phyloP scores from a whole-genome alignment of 2,329 filamentous ascomycete genomes.

The Pseudogymnoascus pannorum region DNA sequence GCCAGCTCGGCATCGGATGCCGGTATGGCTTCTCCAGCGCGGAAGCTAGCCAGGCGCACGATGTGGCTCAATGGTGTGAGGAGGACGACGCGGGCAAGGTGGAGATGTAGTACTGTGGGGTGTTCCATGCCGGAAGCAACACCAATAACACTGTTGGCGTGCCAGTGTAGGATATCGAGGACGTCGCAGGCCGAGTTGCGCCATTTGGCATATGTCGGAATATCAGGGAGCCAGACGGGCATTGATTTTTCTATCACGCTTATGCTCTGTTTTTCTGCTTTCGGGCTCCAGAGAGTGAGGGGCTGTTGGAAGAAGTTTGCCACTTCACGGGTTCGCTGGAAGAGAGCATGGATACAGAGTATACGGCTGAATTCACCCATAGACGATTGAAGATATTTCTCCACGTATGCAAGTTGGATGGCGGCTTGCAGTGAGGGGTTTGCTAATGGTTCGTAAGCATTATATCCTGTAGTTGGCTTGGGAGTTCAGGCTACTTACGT shows the following conservation, averaged over 20 bases:
- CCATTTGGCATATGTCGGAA: constrained; percentile 40
- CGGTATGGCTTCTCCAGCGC: constrained; percentile 5
- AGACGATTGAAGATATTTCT: constrained; percentile 37
- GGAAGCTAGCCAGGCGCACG: constrained; percentile 14
- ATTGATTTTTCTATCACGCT: constrained; percentile 19
- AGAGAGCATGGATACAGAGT: constrained; percentile 43
- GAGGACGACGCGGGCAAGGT: constrained; percentile 35
- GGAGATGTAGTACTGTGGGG: constrained; percentile 36
- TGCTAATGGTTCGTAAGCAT: constrained; percentile 13
- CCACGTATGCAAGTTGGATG: constrained; percentile 40
- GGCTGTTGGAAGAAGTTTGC: constrained; percentile 37
- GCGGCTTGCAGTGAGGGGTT: constrained; percentile 35
- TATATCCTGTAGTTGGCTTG: background rate
- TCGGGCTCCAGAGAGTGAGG: constrained; percentile 39
- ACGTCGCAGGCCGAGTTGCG: constrained; percentile 36
- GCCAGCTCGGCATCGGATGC: constrained; percentile 20
- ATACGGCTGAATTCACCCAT: constrained; percentile 43
- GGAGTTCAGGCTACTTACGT: constrained; percentile 14
- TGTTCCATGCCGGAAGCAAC: constrained; percentile 36
- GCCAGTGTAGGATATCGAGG: constrained; percentile 38
- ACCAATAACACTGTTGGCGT: constrained; percentile 34
- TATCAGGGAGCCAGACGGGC: constrained; percentile 40
- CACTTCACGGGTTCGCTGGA: constrained; percentile 42
- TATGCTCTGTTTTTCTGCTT: constrained; percentile 32
- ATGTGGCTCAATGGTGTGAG: constrained; percentile 30